Base-by-base conservation (phyloP, 495 filamentous ascomycete species). In the Penicillium longicatenatum region DNA sequence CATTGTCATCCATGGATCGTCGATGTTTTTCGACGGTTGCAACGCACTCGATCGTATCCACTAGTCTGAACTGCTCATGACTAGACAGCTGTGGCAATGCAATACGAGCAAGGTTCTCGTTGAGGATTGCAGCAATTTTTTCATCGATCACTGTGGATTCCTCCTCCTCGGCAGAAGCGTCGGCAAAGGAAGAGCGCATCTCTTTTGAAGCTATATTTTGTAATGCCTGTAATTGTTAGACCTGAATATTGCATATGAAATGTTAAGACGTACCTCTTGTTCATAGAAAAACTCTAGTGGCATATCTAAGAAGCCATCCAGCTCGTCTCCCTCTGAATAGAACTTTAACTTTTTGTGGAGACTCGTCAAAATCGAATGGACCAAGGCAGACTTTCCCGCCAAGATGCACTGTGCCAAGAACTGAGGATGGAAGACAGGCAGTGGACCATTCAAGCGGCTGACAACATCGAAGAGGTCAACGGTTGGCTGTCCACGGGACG, bases 401-500 rank as follows among this genome's bases (percentile, higher is more conserved):
- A 96, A 79, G 24, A 97, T 93, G 61, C 90, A 92, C 69, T 97
- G 92, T 55, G 88, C 86, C 8, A 99, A 70, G 59, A 96, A 91
- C 64, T 96, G 91, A 8, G 95, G 95, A 62, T 99, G 94, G 65
- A 93, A 99, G 8, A 95, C 83, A 6, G 95, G 93, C 30, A 97
- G 76, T 16, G 92, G 90, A 0, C 91, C 91, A 66, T 97, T 97
- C 39, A 98, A 72, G 46, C 87, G 77, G 53, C 87, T 87, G 24
- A 96, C 88, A 12, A 93, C 82, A 7, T 91, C 86, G 61, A 95
- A 96, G 14, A 97, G 70, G 65, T 93, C 86, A 4, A 84, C 67
- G 2, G 69, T 68, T 21, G 66, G 54, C 17, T 71, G 63, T 16
- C 82, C 70, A n/a, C 79, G 78, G 30, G 80, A 73, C 12, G 88